Base-by-base conservation (phyloP, 768 basidiomycete species). In the Agaricus subrufescens region DNA sequence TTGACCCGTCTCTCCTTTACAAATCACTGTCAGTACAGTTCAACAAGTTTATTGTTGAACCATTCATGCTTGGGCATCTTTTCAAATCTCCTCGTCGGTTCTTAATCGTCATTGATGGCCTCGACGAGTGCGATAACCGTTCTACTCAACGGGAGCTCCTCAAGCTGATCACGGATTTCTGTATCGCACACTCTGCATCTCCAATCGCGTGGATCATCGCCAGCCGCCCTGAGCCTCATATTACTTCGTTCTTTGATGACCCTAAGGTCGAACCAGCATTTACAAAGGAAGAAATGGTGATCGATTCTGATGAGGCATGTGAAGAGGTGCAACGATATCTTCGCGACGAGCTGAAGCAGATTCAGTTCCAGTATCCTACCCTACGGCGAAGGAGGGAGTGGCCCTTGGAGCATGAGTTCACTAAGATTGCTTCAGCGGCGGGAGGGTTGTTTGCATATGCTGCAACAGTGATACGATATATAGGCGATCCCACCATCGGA, bases 391-490 rank as follows among this genome's bases (percentile, higher is more conserved):
- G 6, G 10, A 12, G 48, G 1, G 38, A 43, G 10, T 69, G 67
- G 68, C 68, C 67, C 2, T 8, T 47, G 9, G 15, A 45, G 0
- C 44, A 57, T 9, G 38, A 57, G 2, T 42, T 65, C 3, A 38
- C 59, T 4, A 23, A 11, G 1, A 54, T 69, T 1, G 59, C 61
- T 1, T 12, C 58, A 3, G 65, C 60, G n/a, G 60, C 68, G 4
- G 61, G 58, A 3, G 65, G 67, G 9, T 61, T 61, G 43, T 69
- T 68, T 44, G 63, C 69, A 31, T 68, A 67, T 34, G 63, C 60
- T 2, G 57, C 65, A 1, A 65, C 63, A 4, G 60, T 61, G 25
- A 37, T 66, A 5, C 59, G 62, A 19, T 68, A 60, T 52, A 56
- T 67, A 27, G 63, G 54, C 14, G 59, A 60, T 37, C 47, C 47